Evolutionary conservation across 768 basidiomycete species (phyloP), one percentile per base, ranked within the genome.

Genomic region (Hirschioporus abietinus): DNA sequence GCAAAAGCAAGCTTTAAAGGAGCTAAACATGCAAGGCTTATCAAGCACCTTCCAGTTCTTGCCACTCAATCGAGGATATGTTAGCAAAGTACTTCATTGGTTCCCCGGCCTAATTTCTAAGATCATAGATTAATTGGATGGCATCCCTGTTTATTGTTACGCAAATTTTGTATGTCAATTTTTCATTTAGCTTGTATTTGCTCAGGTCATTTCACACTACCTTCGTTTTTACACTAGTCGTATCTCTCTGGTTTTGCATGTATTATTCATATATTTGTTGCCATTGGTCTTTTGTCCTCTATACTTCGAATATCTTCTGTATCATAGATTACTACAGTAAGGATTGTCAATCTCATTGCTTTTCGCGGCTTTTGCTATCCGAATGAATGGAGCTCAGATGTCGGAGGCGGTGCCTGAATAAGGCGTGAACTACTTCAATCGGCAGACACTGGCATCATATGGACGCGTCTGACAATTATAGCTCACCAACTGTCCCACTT

Each of bases 41-140:
- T 85, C 86, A n/a, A 87, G 81, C 69, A 87, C 80, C 71, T 89
- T 91, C 79, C 81, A 84, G 68, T 94, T 94, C 78, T 75, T 92
- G 35, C 81, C 88, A 2, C 78, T 83, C 20, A 77, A 80, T 65
- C 71, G 71, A 57, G 74, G 74, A 34, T 68, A 69, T 20, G 87
- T 85, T 68, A 83, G 85, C 63, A 86, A 83, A 71, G 84, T 92
- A 79, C 83, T 91, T 67, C 84, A 87, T 65, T 93, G 90, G 89
- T 91, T 92, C 67, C 87, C 89, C 35, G 83, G 84, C 72, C 76
- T 87, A 69, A 81, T 87, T 27, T 74, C 77, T 72, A 81, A 80
- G 72, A 84, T 85, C 69, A 81, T 86, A 64, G 78, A 80, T 75
- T 83, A 64, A 70, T 74, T 70, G 20, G 61, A 62, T 61, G 58